Base-by-base conservation (phyloP, 2,329 filamentous ascomycete species). In the Ophiostoma australiae region DNA sequence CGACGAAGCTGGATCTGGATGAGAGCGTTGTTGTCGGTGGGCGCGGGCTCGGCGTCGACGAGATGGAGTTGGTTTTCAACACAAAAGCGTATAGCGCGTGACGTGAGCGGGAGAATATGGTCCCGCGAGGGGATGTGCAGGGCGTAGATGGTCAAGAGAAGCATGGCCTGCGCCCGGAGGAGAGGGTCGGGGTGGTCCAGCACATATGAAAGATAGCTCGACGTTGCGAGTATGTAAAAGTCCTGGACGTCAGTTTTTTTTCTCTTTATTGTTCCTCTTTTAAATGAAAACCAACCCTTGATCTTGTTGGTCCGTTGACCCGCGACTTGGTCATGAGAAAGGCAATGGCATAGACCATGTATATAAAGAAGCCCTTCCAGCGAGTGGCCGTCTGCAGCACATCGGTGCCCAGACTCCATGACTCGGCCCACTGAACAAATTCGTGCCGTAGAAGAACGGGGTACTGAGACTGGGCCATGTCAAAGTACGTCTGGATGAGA, bases 31-130 rank as follows among this genome's bases (percentile, higher is more conserved):
- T 35, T 27, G 63, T 67, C 58, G 41, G 20, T 13, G 10, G 71
- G 39, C 10, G 68, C 66, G 0, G 73, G 72, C 67, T 78, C 77
- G 0, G 74, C 72, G 17, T 75, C 75, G 11, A 70, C 74, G 10
- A 76, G 73, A 68, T 78, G 76, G 3, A 78, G 73, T 68, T 77
- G 76, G 4, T 73, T 69, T 72, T 76, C 74, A 44, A 77, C 75
- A 69, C 77, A 78, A 70, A 74, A 76, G 11, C 77, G 75, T 70
- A 77, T 75, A 1, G 76, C 73, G 0, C 74, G 73, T 0, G 77
- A 76, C 0, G 76, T 71, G 20, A 78, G 69, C 2, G 76, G 74
- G 17, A 78, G 72, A 52, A 79, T 76, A n/a, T 73, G 70, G 15
- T 77, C 76, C 0, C 74, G 76, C 7, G 77, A 77, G 4, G 75